Percentiles rank a stretch among this genome's conserved stretches.
Conservation (phyloP, 257 asterid species). For the Ophiorrhiza pumila region DNA sequence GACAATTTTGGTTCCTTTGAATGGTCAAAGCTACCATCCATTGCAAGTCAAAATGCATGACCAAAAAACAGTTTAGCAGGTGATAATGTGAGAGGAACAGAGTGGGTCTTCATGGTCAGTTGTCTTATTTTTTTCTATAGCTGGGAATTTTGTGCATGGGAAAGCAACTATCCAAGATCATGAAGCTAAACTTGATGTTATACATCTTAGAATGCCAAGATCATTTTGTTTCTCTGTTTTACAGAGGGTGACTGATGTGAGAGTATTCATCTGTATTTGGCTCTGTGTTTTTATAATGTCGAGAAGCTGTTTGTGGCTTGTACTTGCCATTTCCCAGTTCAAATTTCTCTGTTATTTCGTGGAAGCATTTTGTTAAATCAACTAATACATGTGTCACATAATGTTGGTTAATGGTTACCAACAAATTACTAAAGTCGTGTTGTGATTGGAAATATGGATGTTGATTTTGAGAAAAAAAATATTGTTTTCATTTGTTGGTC, state of each 20-base stretch:
- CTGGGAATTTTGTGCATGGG: slow-evolving; percentile 13
- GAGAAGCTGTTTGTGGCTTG: background rate
- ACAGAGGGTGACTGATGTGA: background rate
- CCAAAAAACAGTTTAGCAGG: slow-evolving; percentile 4
- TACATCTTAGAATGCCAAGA: background rate
- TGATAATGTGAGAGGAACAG: slow-evolving; percentile 1
- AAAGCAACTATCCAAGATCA: background rate
- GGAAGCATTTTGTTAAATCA: background rate
- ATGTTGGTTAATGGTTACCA: background rate
- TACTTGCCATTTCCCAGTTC: background rate
- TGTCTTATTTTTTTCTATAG: background rate
- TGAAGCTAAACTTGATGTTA: background rate
- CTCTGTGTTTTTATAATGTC: background rate
- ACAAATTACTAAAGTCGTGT: background rate
- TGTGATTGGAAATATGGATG: slow-evolving; percentile 1
- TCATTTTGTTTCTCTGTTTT: background rate
- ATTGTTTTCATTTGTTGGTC: background rate
- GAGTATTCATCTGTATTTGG: background rate
- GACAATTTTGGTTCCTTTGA: background rate
- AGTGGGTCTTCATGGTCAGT: background rate
- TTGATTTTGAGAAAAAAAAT: background rate
- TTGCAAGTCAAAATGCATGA: slow-evolving; percentile 17
- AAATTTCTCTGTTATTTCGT: slow-evolving; percentile 3
- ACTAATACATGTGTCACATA: background rate
- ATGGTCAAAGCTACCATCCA: slow-evolving; percentile 11